Evolutionary conservation across 2,329 filamentous ascomycete genomes (phyloP), one percentile per base, ranked within the genome.

Genomic region (Monosporascus sp.): DNA sequence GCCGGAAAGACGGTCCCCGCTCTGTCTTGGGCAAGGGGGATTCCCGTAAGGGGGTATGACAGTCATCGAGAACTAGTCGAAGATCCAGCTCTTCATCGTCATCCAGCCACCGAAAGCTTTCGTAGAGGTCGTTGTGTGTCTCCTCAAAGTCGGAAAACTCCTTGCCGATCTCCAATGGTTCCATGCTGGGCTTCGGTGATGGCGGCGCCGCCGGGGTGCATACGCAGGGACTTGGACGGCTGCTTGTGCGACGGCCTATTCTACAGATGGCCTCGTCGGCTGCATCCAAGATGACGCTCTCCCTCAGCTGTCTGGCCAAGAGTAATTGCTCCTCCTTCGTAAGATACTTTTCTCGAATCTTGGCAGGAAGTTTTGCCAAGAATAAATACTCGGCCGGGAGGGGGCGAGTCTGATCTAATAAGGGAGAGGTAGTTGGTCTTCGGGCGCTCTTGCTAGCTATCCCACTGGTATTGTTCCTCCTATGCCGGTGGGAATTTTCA

Each of bases 21-120:
- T 71, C 71, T 56, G 78, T 78, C 57, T 66, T 70, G 49, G 73
- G 68, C 58, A 68, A 61, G 6, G 78, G 72, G 6, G 78, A 71
- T 35, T 80, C 77, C 38, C 82, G 76, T 37, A 85, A 71, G 60
- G 85, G 85, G 46, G 79, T 74, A 63, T 88, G 85, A 63, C 89
- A 88, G 65, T 89, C 85, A 64, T 90, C 85, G 35, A 91, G 71
- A 38, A 78, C 79, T 38, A 92, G 76, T 45, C 80, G 76, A 24
- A 87, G 69, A 61, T 92, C 87, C 35, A 92, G 73, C 50, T 88
- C 81, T 19, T 86, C 80, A 51, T 89, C 84, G 53, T 89, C 85
- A 31, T 91, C 87, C 26, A 91, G 73, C 86, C 87, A 90, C 48
- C 84, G 78, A 60, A 91, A 87, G 64, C 79, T 86, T 56, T 90